These are phyloP conservation scores for Exophiala sp. DNA, from an alignment of 2,329 filamentous ascomycete species.

Conservation along the genomic window DNA sequence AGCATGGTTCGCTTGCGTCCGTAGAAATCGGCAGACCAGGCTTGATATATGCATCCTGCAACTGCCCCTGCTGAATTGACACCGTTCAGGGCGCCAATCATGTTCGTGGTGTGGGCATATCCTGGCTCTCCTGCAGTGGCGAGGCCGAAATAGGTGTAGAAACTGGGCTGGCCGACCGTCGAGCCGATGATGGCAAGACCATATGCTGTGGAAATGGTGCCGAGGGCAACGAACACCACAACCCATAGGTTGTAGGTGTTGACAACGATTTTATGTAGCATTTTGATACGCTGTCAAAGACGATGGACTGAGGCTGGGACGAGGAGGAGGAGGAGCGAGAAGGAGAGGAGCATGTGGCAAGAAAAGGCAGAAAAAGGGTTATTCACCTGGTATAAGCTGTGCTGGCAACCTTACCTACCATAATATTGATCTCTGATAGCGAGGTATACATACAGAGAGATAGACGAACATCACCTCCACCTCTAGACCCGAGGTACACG, in stretches of 20 bases:
- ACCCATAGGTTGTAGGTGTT: constrained; percentile 34
- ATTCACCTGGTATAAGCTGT: too few relatives aligned
- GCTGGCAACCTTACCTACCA: too few relatives aligned
- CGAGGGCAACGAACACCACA: constrained; percentile 34
- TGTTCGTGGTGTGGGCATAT: constrained; percentile 39
- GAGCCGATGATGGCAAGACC: constrained; percentile 38
- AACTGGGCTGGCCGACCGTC: constrained; percentile 43
- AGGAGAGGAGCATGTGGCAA: neutral
- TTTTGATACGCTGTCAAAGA: constrained; percentile 1
- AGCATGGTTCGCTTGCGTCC: constrained; percentile 40
- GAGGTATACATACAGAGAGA: too few relatives aligned
- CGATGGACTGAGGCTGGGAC: neutral
- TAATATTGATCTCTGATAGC: too few relatives aligned
- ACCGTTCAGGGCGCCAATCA: constrained; percentile 43
- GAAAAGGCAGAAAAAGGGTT: too few relatives aligned
- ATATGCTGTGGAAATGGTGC: constrained; percentile 34
- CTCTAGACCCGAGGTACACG: constrained; percentile 6
- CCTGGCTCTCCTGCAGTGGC: constrained; percentile 36
- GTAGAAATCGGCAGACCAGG: constrained; percentile 37
- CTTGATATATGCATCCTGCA: constrained; percentile 35
- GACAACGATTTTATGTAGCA: constrained; percentile 22
- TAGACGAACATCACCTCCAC: constrained; percentile 3
- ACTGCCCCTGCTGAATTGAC: constrained; percentile 41
- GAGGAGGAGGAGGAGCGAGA: neutral
- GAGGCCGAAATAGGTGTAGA: constrained; percentile 41